Conservation (phyloP, 2,329 filamentous ascomycete species). For the Sporothrix dimorphospora region DNA sequence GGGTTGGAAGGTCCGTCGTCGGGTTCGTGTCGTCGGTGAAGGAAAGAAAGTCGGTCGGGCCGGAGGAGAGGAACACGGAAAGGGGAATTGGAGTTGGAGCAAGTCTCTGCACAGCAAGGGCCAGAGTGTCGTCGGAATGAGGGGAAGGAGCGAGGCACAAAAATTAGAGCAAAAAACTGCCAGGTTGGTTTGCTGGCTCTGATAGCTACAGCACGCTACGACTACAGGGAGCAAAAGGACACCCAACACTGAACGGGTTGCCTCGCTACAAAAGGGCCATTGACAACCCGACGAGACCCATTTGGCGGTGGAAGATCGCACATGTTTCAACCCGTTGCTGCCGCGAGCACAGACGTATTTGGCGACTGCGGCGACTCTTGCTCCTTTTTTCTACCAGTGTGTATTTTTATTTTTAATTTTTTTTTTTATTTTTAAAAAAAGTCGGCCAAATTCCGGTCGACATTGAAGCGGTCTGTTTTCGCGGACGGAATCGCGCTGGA, state of each 20-base stretch:
- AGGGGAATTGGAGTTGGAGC: constrained; percentile 23
- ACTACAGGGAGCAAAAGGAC: constrained; percentile 6
- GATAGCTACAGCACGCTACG: too few species aligned
- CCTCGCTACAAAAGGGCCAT: constrained; percentile 21
- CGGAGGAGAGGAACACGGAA: background rate
- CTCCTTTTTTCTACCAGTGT: background rate
- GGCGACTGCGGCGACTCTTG: background rate
- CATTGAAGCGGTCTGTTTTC: constrained; percentile 29
- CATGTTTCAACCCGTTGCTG: constrained; percentile 16
- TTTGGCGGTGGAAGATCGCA: constrained; percentile 11
- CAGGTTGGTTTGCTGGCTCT: background rate
- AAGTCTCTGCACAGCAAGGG: constrained; percentile 6
- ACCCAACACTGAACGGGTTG: background rate
- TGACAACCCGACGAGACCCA: constrained; percentile 22
- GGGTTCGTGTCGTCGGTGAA: constrained; percentile 21
- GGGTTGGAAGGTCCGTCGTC: background rate
- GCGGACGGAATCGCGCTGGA: constrained; percentile 2
- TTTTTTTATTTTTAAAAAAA: too few species aligned
- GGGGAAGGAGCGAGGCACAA: constrained; percentile 13
- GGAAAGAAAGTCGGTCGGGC: constrained; percentile 22
- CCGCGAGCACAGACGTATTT: constrained; percentile 6
- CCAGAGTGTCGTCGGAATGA: constrained; percentile 19
- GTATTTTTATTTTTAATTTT: background rate
- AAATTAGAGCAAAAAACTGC: constrained; percentile 18
- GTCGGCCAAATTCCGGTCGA: constrained; percentile 28